Evolutionary conservation across 2,329 filamentous ascomycete species (phyloP).

Genomic region (Zasmidium citrigriseum): DNA sequence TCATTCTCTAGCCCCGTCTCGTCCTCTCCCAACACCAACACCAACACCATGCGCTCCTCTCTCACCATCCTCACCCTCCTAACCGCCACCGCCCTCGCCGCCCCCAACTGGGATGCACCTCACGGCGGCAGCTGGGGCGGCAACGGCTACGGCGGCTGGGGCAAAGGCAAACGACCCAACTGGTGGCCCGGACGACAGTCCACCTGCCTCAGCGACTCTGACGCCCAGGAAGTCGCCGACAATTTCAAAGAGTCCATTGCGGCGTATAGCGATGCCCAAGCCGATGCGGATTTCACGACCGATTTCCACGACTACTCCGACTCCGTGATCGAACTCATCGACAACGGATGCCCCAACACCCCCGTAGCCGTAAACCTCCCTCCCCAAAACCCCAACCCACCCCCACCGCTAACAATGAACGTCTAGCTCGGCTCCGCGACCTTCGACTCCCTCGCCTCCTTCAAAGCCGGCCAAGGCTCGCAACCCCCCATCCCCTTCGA

Average conservation of each 20-base stretch:
- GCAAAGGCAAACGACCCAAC: conserved; percentile 17
- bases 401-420: background rate
- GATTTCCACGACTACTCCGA: conserved; percentile 38
- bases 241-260: conserved; percentile 36
- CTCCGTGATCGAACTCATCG: conserved; percentile 37
- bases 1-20: conserved; percentile 6
- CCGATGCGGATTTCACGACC: conserved; percentile 28
- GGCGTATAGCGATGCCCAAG: conserved; percentile 31
- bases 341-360: conserved; percentile 31
- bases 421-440: conserved; percentile 28
- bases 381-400: background rate
- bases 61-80: conserved; percentile 16
- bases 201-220: conserved; percentile 28
- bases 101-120: too few relatives aligned
- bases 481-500: conserved; percentile 34
- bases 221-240: conserved; percentile 28
- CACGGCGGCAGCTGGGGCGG: background rate
- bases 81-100: conserved; percentile 13
- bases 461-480: conserved; percentile 28
- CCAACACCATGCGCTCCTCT: conserved; percentile 24
- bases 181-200: conserved; percentile 16
- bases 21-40: background rate
- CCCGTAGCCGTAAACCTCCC: conserved; percentile 24
- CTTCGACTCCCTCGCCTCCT: conserved; percentile 28
- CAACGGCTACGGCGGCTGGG: conserved; percentile 8